Conservation (phyloP, 2,329 filamentous ascomycete genomes). For the Pseudogymnoascus sp. region DNA sequence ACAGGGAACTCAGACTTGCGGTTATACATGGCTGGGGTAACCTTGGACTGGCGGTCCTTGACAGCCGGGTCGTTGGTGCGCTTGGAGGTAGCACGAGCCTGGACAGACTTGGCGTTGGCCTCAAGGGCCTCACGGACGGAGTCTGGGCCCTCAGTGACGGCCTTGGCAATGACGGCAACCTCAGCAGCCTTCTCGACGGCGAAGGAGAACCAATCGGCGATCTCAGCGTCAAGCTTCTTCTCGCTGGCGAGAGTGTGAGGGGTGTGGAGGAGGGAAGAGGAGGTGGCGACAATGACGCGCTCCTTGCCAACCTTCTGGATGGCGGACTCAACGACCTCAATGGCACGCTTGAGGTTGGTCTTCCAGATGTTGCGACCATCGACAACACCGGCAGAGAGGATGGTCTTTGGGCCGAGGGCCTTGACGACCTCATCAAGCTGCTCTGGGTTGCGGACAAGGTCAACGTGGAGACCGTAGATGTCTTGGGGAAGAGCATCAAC, state of each 20-base stretch:
- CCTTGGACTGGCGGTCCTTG: constrained; percentile 89
- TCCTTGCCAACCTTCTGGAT: constrained; percentile 96
- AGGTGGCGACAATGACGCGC: constrained; percentile 92
- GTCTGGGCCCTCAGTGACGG: constrained; percentile 84
- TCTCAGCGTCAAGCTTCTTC: constrained; percentile 93
- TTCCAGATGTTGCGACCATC: constrained; percentile 99
- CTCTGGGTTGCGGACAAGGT: constrained; percentile 96
- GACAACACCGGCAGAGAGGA: constrained; percentile 91
- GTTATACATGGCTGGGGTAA: constrained; percentile 78
- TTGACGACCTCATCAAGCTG: constrained; percentile 80
- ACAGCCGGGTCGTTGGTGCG: constrained; percentile 96
- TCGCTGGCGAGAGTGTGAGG: constrained; percentile 96
- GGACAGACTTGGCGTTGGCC: constrained; percentile 90
- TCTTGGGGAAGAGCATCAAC: constrained; percentile 75
- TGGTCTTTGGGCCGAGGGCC: constrained; percentile 78
- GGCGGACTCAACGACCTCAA: constrained; percentile 81
- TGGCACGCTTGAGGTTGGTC: constrained; percentile 95
- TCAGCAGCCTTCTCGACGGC: constrained; percentile 89
- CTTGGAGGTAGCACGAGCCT: constrained; percentile 82
- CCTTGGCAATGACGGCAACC: constrained; percentile 90
- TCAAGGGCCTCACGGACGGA: constrained; percentile 81
- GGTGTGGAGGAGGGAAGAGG: constrained; percentile 94
- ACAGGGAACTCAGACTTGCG: constrained; percentile 81
- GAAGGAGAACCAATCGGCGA: constrained; percentile 98
- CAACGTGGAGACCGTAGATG: constrained; percentile 81